phyloP scores from a whole-genome alignment of 2,329 filamentous ascomycete genomes.

The Ambrosiella xylebori region DNA sequence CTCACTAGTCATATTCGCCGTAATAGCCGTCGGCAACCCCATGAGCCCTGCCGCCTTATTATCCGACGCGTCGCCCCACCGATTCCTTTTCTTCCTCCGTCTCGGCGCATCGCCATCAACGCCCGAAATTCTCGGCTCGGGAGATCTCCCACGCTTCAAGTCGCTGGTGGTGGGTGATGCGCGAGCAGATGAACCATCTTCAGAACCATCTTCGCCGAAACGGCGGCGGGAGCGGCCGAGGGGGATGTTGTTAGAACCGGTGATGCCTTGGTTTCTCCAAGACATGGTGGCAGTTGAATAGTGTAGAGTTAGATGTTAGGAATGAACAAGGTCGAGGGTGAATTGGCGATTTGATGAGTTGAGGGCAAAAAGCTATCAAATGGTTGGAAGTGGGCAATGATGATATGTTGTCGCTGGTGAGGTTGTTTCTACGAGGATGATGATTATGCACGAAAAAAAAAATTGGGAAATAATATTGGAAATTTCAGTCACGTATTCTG shows the following conservation, averaged over 20 bases:
- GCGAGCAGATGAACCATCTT: slow-evolving; percentile 10
- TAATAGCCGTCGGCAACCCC: slow-evolving; percentile 90
- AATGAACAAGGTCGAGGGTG: background rate
- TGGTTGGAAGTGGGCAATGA: too few species aligned
- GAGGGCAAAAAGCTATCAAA: too few species aligned
- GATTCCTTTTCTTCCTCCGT: slow-evolving; percentile 93
- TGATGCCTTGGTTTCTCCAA: slow-evolving; percentile 67
- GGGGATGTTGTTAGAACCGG: slow-evolving; percentile 95
- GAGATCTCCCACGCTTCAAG: slow-evolving; percentile 81
- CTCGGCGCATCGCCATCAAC: slow-evolving; percentile 55
- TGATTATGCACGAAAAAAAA: too few species aligned
- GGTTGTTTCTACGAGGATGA: too few species aligned
- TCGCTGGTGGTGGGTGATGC: slow-evolving; percentile 22
- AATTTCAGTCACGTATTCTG: too few species aligned
- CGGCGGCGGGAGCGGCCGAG: slow-evolving; percentile 74
- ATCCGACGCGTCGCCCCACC: slow-evolving; percentile 92
- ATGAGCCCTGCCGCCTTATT: slow-evolving; percentile 98
- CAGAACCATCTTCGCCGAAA: slow-evolving; percentile 34
- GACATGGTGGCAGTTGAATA: slow-evolving; percentile 31
- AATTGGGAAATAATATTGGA: too few species aligned
- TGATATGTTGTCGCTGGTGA: too few species aligned
- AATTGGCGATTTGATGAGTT: background rate
- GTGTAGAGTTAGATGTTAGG: background rate
- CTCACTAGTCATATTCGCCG: slow-evolving; percentile 95
- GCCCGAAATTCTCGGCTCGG: slow-evolving; percentile 39